Evolutionary conservation across 352 stramenopile species (phyloP).

Genomic region (Albugo candida): DNA sequence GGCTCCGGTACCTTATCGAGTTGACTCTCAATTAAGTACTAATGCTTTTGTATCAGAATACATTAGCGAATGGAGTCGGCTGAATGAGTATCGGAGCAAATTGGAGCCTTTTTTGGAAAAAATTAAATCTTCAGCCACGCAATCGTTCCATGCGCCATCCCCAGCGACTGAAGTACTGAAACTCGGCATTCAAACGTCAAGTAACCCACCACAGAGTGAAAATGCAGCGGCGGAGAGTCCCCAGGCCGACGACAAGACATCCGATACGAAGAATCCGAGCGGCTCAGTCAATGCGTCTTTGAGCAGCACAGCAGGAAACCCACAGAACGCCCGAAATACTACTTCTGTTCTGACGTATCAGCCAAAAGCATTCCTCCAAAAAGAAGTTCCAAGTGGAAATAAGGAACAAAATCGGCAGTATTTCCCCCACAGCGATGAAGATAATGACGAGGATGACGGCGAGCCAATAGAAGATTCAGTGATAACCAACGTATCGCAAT

Average conservation of each 20-base stretch:
- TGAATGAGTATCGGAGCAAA: constrained; percentile 60
- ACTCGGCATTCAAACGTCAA: no score
- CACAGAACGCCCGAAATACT: neutral
- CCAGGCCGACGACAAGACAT: constrained; percentile 8
- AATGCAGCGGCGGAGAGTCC: constrained; percentile 21
- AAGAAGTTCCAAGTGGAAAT: constrained; percentile 13
- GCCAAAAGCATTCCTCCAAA: constrained; percentile 48
- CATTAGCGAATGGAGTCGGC: constrained; percentile 11
- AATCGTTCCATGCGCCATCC: no score
- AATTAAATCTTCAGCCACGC: neutral
- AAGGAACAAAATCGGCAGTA: neutral
- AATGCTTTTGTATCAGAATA: constrained; percentile 28
- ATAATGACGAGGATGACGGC: constrained; percentile 36
- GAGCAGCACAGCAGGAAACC: no score
- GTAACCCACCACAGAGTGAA: no score
- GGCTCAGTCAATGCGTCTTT: no score
- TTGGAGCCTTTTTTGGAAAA: constrained; percentile 62
- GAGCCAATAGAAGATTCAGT: constrained; percentile 49
- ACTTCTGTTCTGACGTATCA: constrained; percentile 46
- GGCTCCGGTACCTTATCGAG: constrained; percentile 17
- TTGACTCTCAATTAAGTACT: neutral
- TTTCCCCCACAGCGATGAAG: constrained; percentile 15
- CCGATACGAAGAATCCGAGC: no score
- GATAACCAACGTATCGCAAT: constrained; percentile 62
- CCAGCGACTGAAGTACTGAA: no score